Conservation (phyloP, 768 basidiomycete species). For the Dacryopinax primogenitus region DNA sequence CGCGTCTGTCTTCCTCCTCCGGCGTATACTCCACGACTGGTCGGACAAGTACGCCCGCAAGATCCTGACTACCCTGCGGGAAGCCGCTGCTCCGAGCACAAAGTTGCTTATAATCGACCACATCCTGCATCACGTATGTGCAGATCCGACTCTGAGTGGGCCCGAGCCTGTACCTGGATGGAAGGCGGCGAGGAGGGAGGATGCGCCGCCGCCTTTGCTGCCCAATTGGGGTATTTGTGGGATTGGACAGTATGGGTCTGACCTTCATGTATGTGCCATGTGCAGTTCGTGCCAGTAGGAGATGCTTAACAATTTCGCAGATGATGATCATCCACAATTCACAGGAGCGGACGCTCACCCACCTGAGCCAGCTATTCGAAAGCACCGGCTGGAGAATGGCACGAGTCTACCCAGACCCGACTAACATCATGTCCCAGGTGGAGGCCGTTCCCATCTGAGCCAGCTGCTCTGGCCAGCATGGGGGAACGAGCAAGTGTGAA, state of each 20-base stretch:
- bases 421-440: neutral
- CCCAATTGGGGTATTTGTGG: neutral
- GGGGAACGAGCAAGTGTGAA: neutral
- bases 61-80: constrained; percentile 22
- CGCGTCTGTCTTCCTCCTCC: constrained; percentile 24
- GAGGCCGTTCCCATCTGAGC: neutral
- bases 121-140: constrained; percentile 21
- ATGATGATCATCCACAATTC: constrained; percentile 6
- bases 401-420: neutral
- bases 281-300: neutral
- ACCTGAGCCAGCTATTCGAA: neutral
- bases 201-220: neutral
- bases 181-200: neutral
- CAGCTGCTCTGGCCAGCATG: neutral
- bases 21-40: constrained; percentile 27
- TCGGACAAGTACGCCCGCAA: constrained; percentile 24
- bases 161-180: neutral
- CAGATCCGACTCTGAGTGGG: constrained; percentile 10
- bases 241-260: neutral
- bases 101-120: constrained; percentile 23
- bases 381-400: neutral
- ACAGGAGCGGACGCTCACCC: constrained; percentile 2
- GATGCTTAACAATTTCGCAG: neutral
- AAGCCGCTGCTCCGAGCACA: constrained; percentile 19
- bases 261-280: neutral